Evolutionary conservation across 2,329 filamentous ascomycete genomes (phyloP).

Genomic region (Myriosclerotinia duriaeana): DNA sequence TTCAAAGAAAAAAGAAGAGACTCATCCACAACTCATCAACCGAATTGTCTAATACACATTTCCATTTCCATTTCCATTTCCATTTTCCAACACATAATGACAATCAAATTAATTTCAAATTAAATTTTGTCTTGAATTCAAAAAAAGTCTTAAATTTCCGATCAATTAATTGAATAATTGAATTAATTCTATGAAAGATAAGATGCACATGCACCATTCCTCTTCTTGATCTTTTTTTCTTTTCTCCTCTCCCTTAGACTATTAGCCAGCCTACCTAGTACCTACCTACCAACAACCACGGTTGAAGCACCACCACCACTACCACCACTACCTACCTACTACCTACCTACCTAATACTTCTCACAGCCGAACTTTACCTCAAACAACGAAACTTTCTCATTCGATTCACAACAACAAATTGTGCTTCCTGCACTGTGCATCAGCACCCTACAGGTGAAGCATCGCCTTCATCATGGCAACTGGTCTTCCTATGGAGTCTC

Average conservation of each 20-base stretch:
- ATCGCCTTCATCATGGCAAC: conserved; percentile 39
- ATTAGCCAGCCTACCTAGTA: no score
- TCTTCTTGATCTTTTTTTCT: conserved; percentile 32
- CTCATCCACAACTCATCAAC: not conserved
- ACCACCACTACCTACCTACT: no score
- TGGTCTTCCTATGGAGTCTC: conserved; percentile 66
- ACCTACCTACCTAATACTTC: conserved; percentile 8
- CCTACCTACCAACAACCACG: no score
- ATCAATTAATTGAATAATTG: not conserved
- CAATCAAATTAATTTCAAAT: conserved; percentile 2
- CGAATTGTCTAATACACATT: conserved; percentile 8
- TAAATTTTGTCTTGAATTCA: not conserved
- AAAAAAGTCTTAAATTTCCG: not conserved
- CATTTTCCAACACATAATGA: conserved; percentile 2
- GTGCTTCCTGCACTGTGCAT: conserved; percentile 29
- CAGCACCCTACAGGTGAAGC: conserved; percentile 35
- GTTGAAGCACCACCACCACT: no score
- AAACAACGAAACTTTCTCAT: conserved; percentile 25
- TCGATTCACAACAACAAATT: conserved; percentile 25
- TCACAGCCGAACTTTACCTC: conserved; percentile 31
- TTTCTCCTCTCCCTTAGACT: no score
- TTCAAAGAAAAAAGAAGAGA: not conserved
- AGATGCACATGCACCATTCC: conserved; percentile 26
- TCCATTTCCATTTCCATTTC: no score
- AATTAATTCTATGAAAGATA: not conserved